A percentile compares a stretch with the other conserved stretches of the same genome.
phyloP scores from a whole-genome alignment of 768 basidiomycete species.

The Rhodocollybia butyracea region DNA sequence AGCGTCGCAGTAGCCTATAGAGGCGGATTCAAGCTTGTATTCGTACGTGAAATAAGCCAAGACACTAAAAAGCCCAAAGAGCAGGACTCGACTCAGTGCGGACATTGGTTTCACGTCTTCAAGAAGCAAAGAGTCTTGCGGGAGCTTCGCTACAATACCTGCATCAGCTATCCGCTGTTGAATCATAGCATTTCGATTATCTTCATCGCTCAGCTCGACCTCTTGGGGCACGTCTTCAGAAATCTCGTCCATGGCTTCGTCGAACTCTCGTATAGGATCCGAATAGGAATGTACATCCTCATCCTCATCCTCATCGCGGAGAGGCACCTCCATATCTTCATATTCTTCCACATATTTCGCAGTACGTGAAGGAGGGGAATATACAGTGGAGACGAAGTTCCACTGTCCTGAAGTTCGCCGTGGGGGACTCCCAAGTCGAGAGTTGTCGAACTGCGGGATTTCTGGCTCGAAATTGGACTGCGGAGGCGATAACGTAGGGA shows the following conservation, averaged over 20 bases:
- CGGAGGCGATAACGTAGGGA: constrained; percentile 39
- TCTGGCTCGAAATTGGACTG: constrained; percentile 57
- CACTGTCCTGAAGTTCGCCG: constrained; percentile 24
- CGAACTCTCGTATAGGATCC: constrained; percentile 10
- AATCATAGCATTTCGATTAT: constrained; percentile 27
- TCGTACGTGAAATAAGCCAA: constrained; percentile 21
- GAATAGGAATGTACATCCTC: constrained; percentile 14
- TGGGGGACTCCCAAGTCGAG: constrained; percentile 8
- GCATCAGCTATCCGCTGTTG: constrained; percentile 37
- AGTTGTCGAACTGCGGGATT: constrained; percentile 20
- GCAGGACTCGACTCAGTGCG: constrained; percentile 41
- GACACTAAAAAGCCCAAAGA: constrained; percentile 23
- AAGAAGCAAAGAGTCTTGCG: neutral
- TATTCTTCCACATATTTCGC: constrained; percentile 18
- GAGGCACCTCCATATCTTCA: constrained; percentile 21
- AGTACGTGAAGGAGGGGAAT: constrained; percentile 10
- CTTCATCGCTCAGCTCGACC: constrained; percentile 17
- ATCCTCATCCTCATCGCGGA: constrained; percentile 11
- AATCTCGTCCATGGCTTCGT: neutral
- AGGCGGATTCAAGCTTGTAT: constrained; percentile 66
- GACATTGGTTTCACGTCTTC: constrained; percentile 14
- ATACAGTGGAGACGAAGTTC: constrained; percentile 17
- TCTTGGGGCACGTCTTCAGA: constrained; percentile 14
- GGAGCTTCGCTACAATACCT: constrained; percentile 14
- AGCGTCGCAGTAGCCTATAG: constrained; percentile 75